Percentiles rank a stretch among this genome's conserved stretches.
phyloP scores from a whole-genome alignment of 2,329 filamentous ascomycete genomes.

The Cladophialophora psammophila region DNA sequence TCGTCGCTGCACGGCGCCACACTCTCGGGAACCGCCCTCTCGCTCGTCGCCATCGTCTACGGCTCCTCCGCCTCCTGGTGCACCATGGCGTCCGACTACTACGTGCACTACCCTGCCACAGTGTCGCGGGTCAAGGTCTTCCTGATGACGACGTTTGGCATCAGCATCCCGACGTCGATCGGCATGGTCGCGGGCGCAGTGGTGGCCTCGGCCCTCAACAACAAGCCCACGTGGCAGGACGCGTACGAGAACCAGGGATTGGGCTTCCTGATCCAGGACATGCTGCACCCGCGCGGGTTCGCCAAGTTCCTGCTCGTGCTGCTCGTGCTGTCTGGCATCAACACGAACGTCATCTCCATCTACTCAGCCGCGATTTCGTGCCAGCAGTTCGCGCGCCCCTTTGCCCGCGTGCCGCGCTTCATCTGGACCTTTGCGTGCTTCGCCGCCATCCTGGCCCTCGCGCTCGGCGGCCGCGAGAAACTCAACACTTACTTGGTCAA shows the following conservation, averaged over 20 bases:
- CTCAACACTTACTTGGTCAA: conserved; percentile 56
- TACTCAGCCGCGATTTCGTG: conserved; percentile 48
- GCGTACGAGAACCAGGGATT: conserved; percentile 52
- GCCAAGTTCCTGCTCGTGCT: conserved; percentile 54
- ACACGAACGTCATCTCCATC: conserved; percentile 57
- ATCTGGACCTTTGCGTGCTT: conserved; percentile 59
- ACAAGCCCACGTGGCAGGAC: conserved; percentile 50
- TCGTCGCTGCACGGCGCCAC: conserved; percentile 46
- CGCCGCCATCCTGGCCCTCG: conserved; percentile 54
- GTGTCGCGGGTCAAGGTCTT: conserved; percentile 45
- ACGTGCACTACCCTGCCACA: conserved; percentile 40
- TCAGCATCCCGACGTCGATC: conserved; percentile 58
- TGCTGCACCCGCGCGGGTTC: conserved; percentile 56
- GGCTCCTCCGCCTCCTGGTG: conserved; percentile 38
- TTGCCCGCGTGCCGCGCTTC: conserved; percentile 55
- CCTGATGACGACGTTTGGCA: conserved; percentile 57
- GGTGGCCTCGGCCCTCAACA: conserved; percentile 53
- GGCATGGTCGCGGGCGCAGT: conserved; percentile 58
- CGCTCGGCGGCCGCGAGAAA: conserved; percentile 53
- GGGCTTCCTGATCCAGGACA: conserved; percentile 55
- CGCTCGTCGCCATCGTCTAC: conserved; percentile 39
- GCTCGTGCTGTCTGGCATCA: conserved; percentile 54
- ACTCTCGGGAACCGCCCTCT: conserved; percentile 44
- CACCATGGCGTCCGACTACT: conserved; percentile 41
- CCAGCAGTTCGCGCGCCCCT: conserved; percentile 53